These are phyloP conservation scores for Podaxis sp. DNA, from an alignment of 768 basidiomycete species.

Conservation along the genomic window DNA sequence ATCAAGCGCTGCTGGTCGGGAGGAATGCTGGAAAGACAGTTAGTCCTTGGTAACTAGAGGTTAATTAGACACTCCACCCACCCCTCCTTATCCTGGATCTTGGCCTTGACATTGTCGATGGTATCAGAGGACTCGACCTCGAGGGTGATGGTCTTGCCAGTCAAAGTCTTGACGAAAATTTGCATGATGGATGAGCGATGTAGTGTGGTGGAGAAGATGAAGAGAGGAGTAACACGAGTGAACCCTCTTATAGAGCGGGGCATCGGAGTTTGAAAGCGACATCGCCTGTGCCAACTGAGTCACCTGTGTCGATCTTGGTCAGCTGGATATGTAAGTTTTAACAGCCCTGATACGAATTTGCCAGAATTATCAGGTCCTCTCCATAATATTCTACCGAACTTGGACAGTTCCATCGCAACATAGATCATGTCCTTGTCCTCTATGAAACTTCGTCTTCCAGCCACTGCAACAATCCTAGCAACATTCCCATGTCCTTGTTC, in stretches of 20 bases:
- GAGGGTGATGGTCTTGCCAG: constrained; percentile 88
- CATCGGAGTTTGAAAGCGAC: constrained; percentile 35
- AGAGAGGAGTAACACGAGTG: constrained; percentile 10
- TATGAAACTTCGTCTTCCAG: too few relatives aligned
- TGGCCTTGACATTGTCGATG: constrained; percentile 75
- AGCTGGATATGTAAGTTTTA: background rate
- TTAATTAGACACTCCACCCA: constrained; percentile 16
- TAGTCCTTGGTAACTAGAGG: background rate
- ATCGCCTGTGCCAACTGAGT: constrained; percentile 8
- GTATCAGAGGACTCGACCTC: constrained; percentile 80
- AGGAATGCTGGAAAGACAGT: constrained; percentile 45
- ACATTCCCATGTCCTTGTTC: too few relatives aligned
- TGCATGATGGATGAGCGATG: constrained; percentile 30
- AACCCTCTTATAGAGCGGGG: constrained; percentile 22
- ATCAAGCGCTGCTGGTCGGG: constrained; percentile 95
- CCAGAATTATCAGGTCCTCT: background rate
- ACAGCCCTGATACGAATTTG: constrained; percentile 1
- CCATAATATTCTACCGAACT: background rate
- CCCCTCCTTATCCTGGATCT: constrained; percentile 85
- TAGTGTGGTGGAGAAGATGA: constrained; percentile 12
- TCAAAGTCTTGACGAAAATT: constrained; percentile 66
- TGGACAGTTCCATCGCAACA: background rate
- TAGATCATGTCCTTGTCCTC: too few relatives aligned
- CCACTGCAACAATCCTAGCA: constrained; percentile 2
- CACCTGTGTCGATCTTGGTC: constrained; percentile 4